phyloP scores from a whole-genome alignment of 2,329 filamentous ascomycete species.

The Zarea fungicola region DNA sequence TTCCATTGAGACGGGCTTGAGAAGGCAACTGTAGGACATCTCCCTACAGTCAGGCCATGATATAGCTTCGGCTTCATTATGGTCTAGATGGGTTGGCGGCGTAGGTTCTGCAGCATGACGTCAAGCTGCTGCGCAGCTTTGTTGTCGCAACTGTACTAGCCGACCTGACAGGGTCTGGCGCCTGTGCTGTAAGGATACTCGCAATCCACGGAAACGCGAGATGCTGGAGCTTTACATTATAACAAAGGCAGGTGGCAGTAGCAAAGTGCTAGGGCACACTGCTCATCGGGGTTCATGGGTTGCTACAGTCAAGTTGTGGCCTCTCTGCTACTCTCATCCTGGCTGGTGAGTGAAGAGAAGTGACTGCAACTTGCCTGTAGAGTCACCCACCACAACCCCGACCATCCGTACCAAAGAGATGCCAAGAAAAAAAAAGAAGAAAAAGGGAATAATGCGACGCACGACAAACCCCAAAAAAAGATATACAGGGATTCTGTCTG shows the following conservation, averaged over 20 bases:
- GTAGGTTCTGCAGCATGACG: conserved; percentile 24
- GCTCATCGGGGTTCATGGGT: background rate
- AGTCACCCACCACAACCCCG: background rate
- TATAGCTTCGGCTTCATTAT: background rate
- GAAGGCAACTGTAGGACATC: conserved; percentile 13
- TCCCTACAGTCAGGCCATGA: conserved; percentile 10
- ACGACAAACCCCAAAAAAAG: background rate
- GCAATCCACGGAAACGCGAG: conserved; percentile 1
- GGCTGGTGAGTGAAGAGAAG: conserved; percentile 8
- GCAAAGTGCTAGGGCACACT: conserved; percentile 1
- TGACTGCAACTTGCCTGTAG: background rate
- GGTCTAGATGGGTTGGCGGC: conserved; percentile 7
- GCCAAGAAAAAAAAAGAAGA: conserved; percentile 8
- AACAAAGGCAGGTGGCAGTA: conserved; percentile 4
- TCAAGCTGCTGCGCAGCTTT: conserved; percentile 2
- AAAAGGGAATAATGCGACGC: conserved; percentile 1
- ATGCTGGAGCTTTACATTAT: conserved; percentile 7
- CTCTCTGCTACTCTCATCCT: conserved; percentile 1
- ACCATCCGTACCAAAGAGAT: conserved; percentile 12
- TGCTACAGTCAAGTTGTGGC: background rate
- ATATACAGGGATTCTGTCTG: conserved; percentile 6
- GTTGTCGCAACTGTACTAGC: background rate
- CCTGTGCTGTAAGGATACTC: conserved; percentile 2
- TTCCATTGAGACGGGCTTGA: background rate
- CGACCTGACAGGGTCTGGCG: conserved; percentile 4